A percentile compares a stretch with the other conserved stretches of the same genome.
Conservation (phyloP, 2,329 filamentous ascomycete species). For the Aspergillus proliferans region DNA sequence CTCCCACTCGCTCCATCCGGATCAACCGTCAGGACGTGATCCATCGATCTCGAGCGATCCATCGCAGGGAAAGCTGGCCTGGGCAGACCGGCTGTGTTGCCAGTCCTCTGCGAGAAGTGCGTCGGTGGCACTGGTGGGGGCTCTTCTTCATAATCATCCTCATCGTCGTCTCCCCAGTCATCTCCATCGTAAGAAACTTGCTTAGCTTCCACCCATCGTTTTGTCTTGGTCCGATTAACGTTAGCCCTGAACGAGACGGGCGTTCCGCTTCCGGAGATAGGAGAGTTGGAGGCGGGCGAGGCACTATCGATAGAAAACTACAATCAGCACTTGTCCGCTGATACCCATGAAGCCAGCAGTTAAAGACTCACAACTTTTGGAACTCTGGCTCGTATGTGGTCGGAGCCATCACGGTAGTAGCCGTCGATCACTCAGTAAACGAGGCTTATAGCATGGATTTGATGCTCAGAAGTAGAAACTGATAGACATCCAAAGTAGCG, state of each 20-base stretch:
- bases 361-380: constrained; percentile 19
- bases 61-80: constrained; percentile 15
- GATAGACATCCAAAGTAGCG: not conserved
- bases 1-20: constrained; percentile 12
- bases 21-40: constrained; percentile 14
- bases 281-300: constrained; percentile 14
- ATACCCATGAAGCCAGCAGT: not conserved
- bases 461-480: not conserved
- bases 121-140: constrained; percentile 28
- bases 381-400: constrained; percentile 17
- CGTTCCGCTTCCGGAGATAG: constrained; percentile 27
- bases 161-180: constrained; percentile 72
- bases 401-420: constrained; percentile 18
- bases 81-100: constrained; percentile 5
- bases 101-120: constrained; percentile 19
- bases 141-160: constrained; percentile 58
- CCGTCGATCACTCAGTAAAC: not conserved
- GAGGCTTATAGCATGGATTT: not conserved
- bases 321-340: not conserved
- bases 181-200: constrained; percentile 82
- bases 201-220: constrained; percentile 92
- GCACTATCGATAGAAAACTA: constrained; percentile 1
- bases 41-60: constrained; percentile 38
- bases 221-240: constrained; percentile 81
- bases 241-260: constrained; percentile 69